Conservation (phyloP, 2,329 filamentous ascomycete genomes). For the Cladosporium halotolerans region DNA sequence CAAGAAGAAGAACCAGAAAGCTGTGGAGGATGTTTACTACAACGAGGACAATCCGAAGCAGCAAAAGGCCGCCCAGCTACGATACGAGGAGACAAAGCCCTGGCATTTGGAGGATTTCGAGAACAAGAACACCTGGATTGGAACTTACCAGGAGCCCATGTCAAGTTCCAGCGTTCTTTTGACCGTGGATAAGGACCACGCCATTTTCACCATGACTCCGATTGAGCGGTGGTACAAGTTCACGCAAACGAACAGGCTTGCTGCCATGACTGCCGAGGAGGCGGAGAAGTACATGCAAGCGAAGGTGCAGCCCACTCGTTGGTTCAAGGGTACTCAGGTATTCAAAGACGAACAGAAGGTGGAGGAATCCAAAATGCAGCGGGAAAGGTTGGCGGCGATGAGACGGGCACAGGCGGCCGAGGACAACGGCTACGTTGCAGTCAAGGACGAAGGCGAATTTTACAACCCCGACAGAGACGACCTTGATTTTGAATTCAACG, state of each 20-base stretch:
- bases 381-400: slow-evolving; percentile 49
- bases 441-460: slow-evolving; percentile 37
- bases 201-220: slow-evolving; percentile 75
- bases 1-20: slow-evolving; percentile 66
- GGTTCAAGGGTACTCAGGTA: slow-evolving; percentile 63
- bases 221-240: slow-evolving; percentile 96
- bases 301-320: slow-evolving; percentile 69
- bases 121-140: slow-evolving; percentile 89
- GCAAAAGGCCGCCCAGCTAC: slow-evolving; percentile 55
- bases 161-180: slow-evolving; percentile 77
- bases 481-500: slow-evolving; percentile 60
- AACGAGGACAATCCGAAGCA: slow-evolving; percentile 71
- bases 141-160: slow-evolving; percentile 80
- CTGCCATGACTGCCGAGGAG: slow-evolving; percentile 71
- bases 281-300: slow-evolving; percentile 78
- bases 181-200: slow-evolving; percentile 52
- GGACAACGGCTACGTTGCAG: slow-evolving; percentile 28
- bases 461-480: slow-evolving; percentile 55
- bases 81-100: slow-evolving; percentile 90
- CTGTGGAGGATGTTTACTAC: slow-evolving; percentile 77
- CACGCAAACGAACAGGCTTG: slow-evolving; percentile 54
- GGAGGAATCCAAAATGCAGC: slow-evolving; percentile 17
- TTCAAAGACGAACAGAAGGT: slow-evolving; percentile 31
- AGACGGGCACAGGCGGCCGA: slow-evolving; percentile 38
- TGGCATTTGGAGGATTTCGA: slow-evolving; percentile 98